Evolutionary conservation across 805 yeast genomes (phyloP).

Genomic region (Zygoascus bituminiphila): DNA sequence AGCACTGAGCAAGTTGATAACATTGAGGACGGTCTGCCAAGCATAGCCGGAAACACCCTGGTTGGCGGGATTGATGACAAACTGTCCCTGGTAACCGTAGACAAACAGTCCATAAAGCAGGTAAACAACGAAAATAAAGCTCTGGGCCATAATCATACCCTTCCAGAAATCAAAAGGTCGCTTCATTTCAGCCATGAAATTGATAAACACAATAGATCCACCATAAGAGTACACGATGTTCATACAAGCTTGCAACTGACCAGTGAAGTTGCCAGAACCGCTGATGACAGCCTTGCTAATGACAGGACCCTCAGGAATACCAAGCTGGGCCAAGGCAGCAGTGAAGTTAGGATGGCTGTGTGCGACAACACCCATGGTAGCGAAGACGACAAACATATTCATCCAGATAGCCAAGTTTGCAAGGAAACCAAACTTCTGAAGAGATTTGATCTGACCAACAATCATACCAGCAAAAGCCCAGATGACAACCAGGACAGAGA

Average conservation of each 20-base stretch:
- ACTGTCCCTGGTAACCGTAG: constrained; percentile 41
- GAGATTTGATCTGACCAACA: constrained; percentile 35
- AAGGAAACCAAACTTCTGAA: constrained; percentile 34
- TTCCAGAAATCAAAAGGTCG: constrained; percentile 43
- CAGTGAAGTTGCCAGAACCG: constrained; percentile 12
- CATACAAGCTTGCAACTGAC: constrained; percentile 33
- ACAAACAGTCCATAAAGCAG: constrained; percentile 37
- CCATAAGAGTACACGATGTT: constrained; percentile 46
- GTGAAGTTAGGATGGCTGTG: constrained; percentile 29
- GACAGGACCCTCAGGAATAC: constrained; percentile 16
- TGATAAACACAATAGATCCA: constrained; percentile 43
- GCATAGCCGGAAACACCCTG: constrained; percentile 33
- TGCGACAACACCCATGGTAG: constrained; percentile 38
- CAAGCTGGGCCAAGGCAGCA: constrained; percentile 11
- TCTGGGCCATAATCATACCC: constrained; percentile 38
- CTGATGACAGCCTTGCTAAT: constrained; percentile 22
- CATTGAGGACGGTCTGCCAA: constrained; percentile 33
- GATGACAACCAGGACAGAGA: constrained; percentile 34
- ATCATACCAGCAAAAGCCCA: constrained; percentile 39
- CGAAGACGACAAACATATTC: constrained; percentile 37
- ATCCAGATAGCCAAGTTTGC: constrained; percentile 42
- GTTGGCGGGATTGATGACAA: constrained; percentile 36
- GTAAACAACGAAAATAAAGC: constrained; percentile 34
- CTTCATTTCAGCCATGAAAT: constrained; percentile 41
- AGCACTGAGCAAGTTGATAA: constrained; percentile 33